Evolutionary conservation across 306 rosid species (phyloP).

Genomic region (Coriaria nepalensis): DNA sequence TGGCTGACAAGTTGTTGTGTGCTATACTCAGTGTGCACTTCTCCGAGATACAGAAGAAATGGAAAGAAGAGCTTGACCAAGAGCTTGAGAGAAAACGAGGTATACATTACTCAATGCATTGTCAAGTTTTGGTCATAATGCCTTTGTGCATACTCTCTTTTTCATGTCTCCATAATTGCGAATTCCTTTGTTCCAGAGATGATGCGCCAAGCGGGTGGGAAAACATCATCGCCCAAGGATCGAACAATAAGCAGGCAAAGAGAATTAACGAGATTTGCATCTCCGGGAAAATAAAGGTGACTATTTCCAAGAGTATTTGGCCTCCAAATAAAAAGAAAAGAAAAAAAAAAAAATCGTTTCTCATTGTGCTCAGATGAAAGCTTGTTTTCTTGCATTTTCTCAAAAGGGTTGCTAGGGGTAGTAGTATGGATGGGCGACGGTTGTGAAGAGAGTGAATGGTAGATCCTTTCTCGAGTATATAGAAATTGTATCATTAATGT

Average conservation of each 20-base stretch:
- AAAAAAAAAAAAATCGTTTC: too few relatives aligned
- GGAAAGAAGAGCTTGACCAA: constrained; percentile 98
- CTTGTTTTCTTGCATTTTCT: background rate
- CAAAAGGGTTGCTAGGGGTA: background rate
- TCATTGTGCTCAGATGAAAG: too few relatives aligned
- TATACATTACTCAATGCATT: constrained; percentile 15
- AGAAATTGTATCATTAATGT: constrained; percentile 35
- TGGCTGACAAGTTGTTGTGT: background rate
- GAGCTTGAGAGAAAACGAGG: constrained; percentile 98
- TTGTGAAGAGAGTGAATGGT: constrained; percentile 1
- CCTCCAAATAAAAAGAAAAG: too few relatives aligned
- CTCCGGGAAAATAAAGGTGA: constrained; percentile 46
- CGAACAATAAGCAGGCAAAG: constrained; percentile 55
- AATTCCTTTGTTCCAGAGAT: constrained; percentile 44
- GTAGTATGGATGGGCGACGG: background rate
- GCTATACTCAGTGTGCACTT: constrained; percentile 41
- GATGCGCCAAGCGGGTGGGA: constrained; percentile 88
- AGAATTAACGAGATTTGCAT: constrained; percentile 85
- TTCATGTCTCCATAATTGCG: background rate
- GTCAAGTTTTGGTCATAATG: constrained; percentile 1
- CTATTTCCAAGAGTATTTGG: background rate
- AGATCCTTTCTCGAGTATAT: constrained; percentile 1
- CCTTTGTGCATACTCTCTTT: background rate
- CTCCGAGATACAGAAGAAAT: constrained; percentile 84
- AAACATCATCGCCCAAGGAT: constrained; percentile 88